phyloP scores from a whole-genome alignment of 2,329 filamentous ascomycete genomes.

The Penicillium sp. region DNA sequence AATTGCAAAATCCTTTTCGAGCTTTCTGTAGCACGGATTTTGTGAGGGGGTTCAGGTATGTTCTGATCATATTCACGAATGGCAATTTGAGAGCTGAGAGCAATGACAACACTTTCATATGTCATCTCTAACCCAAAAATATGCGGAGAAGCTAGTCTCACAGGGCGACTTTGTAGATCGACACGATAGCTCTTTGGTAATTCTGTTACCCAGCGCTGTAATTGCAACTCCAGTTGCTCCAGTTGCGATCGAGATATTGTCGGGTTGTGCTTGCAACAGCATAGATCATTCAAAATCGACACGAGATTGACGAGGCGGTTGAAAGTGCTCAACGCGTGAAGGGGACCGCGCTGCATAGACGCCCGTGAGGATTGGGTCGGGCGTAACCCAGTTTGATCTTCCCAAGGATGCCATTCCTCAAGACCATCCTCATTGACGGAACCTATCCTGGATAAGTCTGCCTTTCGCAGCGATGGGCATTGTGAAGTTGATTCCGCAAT shows the following conservation, averaged over 20 bases:
- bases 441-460: constrained; percentile 51
- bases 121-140: constrained; percentile 38
- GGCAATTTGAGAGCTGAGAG: constrained; percentile 29
- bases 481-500: constrained; percentile 50
- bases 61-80: constrained; percentile 26
- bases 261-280: constrained; percentile 27
- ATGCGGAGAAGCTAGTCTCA: constrained; percentile 32
- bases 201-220: constrained; percentile 34
- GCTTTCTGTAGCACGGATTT: constrained; percentile 35
- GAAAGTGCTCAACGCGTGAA: constrained; percentile 54
- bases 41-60: constrained; percentile 20
- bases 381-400: constrained; percentile 46
- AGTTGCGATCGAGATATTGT: constrained; percentile 27
- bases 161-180: constrained; percentile 27
- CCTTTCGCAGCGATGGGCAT: constrained; percentile 50
- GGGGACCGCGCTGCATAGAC: constrained; percentile 39
- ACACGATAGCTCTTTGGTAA: constrained; percentile 34
- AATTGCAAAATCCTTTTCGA: constrained; percentile 38
- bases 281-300: constrained; percentile 36
- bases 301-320: constrained; percentile 50
- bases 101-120: constrained; percentile 31
- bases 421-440: constrained; percentile 63
- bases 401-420: constrained; percentile 75
- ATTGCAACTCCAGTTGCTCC: constrained; percentile 32
- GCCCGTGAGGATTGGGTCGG: constrained; percentile 26